These are phyloP conservation scores for Paspalum notatum DNA, from an alignment of 176 grass and related monocot genomes.

Conservation along the genomic window DNA sequence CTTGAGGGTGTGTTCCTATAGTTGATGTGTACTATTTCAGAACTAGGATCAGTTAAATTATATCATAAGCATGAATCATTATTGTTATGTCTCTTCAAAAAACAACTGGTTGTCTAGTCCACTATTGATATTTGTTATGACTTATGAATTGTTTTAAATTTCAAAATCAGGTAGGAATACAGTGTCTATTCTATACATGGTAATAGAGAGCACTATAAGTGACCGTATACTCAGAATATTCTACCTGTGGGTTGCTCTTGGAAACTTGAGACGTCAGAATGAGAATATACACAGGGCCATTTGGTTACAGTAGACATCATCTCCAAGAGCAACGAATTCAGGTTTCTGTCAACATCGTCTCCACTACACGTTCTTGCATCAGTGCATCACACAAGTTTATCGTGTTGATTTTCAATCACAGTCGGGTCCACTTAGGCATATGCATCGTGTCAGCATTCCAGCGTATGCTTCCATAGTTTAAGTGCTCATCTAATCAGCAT, in stretches of 20 bases:
- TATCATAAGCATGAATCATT: background rate
- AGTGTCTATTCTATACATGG: background rate
- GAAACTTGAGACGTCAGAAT: background rate
- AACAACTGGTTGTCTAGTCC: background rate
- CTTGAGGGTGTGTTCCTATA: background rate
- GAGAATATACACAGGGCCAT: background rate
- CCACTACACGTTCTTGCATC: constrained; percentile 25
- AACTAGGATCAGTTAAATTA: background rate
- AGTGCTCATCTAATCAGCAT: constrained; percentile 51
- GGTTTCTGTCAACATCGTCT: constrained; percentile 41
- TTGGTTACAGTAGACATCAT: constrained; percentile 3
- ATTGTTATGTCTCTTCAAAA: background rate
- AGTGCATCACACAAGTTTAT: background rate
- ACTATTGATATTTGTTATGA: background rate
- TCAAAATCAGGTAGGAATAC: background rate
- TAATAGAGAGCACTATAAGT: background rate
- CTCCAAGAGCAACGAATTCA: constrained; percentile 22
- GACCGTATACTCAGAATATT: background rate
- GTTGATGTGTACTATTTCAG: background rate
- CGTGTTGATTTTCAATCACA: constrained; percentile 6
- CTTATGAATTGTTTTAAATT: background rate
- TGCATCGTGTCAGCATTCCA: constrained; percentile 42
- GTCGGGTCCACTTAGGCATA: constrained; percentile 13
- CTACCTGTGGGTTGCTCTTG: background rate
- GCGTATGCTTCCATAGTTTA: constrained; percentile 3